Percentiles rank a stretch among this genome's conserved stretches.
Evolutionary conservation across 2,329 filamentous ascomycete species (phyloP).

Genomic region (Zymoseptoria crescenta): DNA sequence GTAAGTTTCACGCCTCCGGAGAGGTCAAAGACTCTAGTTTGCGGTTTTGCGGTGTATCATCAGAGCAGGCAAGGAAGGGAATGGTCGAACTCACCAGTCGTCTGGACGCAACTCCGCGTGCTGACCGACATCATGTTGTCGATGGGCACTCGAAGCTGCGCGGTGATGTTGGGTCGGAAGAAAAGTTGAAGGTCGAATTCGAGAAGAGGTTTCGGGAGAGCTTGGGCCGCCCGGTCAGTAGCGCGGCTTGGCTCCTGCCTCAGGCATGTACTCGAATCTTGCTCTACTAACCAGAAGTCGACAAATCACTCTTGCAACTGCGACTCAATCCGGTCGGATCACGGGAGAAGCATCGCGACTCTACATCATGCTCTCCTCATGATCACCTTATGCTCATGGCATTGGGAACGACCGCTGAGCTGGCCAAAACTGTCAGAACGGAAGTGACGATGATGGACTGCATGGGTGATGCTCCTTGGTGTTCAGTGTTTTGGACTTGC

Average conservation of each 20-base stretch:
- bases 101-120: neutral
- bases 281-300: too few species aligned
- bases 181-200: neutral
- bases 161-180: neutral
- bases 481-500: too few species aligned
- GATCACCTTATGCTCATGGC: too few species aligned
- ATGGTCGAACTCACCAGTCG: neutral
- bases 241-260: neutral
- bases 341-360: too few species aligned
- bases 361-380: too few species aligned
- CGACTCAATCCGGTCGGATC: too few species aligned
- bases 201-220: neutral
- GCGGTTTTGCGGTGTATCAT: slow-evolving; percentile 23
- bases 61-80: neutral
- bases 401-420: too few species aligned
- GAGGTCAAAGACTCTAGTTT: slow-evolving; percentile 25
- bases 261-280: neutral
- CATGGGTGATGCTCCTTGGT: too few species aligned
- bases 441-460: too few species aligned
- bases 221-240: neutral
- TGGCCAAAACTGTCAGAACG: too few species aligned
- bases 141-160: neutral
- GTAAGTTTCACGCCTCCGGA: slow-evolving; percentile 21
- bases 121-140: neutral
- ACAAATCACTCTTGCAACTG: too few species aligned